Base-by-base conservation (phyloP, 2,329 filamentous ascomycete genomes). In the Tolypocladium paradoxum region DNA sequence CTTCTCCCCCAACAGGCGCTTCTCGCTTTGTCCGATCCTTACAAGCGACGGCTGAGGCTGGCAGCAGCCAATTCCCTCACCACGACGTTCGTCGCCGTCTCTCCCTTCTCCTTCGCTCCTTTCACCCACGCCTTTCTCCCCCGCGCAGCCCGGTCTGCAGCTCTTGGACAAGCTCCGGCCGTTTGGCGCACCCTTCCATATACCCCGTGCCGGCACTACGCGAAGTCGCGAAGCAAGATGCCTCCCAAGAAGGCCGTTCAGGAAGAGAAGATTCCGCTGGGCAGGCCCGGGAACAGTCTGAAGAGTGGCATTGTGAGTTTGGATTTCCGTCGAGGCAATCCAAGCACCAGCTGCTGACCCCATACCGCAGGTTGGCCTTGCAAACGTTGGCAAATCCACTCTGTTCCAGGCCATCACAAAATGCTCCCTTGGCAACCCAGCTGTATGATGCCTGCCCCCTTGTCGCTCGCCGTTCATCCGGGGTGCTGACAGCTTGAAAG, bases 351-450 rank as follows among this genome's bases (percentile, higher is more conserved):
- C 29, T 12, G 37, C 51, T 53, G 31, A 48, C n/a, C 6, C 12
- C 16, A 7, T 14, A 20, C 29, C 12, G 6, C 36, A 96, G 90
- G 90, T 99, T 73, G 93, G 93, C 76, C 85, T 99, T 67, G 93
- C 93, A 73, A 99, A 99, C 74, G 95, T 99, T 64, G 93, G 93
- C 73, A 99, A 99, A 79, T 99, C 93, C 61, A 99, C 95, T 35
- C 84, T 99, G 65, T 99, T 99, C 83, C 95, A 99, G 79, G 90
- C 93, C 69, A 96, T 99, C 75, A 99, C 93, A 70, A 97, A 96
- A 80, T 96, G 87, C 74, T 84, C 84, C 61, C 85, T 99, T 66
- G 93, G 95, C 76, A 99, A 97, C 78, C 95, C 95, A 65, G 93
- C 93, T 77, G 85, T 89, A 79, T 73, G 83, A 79, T 64, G 60